These are phyloP conservation scores for Miscanthus lutarioriparius DNA, from an alignment of 176 grass and related monocot species.

Conservation along the genomic window DNA sequence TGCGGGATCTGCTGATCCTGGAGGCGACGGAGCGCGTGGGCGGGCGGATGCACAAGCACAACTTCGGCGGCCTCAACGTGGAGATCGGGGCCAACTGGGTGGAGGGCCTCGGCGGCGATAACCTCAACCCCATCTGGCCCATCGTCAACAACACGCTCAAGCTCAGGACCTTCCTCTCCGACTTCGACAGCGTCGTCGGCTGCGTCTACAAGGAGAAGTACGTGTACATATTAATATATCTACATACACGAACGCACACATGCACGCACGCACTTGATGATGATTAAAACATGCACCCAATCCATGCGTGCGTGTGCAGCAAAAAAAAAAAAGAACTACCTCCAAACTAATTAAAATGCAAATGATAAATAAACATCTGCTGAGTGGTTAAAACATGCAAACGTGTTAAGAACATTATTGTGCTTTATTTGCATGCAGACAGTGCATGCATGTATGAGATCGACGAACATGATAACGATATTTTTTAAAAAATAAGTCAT, in stretches of 20 bases:
- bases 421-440: no score
- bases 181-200: constrained; percentile 3
- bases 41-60: constrained; percentile 58
- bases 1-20: constrained; percentile 42
- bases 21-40: constrained; percentile 72
- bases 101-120: not conserved
- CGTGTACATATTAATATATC: not conserved
- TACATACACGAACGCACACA: no score
- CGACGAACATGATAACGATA: no score
- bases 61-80: constrained; percentile 62
- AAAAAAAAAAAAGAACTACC: not conserved
- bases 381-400: no score
- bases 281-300: no score
- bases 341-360: no score
- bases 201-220: constrained; percentile 10
- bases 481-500: no score
- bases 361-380: no score
- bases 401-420: no score
- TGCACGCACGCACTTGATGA: no score
- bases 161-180: constrained; percentile 12
- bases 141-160: constrained; percentile 11
- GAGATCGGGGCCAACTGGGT: constrained; percentile 83
- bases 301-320: not conserved
- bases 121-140: not conserved
- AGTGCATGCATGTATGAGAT: no score